A percentile compares a stretch with the other conserved stretches of the same genome.
Conservation (phyloP, 2,329 filamentous ascomycete species). For the Volutella citrinella region DNA sequence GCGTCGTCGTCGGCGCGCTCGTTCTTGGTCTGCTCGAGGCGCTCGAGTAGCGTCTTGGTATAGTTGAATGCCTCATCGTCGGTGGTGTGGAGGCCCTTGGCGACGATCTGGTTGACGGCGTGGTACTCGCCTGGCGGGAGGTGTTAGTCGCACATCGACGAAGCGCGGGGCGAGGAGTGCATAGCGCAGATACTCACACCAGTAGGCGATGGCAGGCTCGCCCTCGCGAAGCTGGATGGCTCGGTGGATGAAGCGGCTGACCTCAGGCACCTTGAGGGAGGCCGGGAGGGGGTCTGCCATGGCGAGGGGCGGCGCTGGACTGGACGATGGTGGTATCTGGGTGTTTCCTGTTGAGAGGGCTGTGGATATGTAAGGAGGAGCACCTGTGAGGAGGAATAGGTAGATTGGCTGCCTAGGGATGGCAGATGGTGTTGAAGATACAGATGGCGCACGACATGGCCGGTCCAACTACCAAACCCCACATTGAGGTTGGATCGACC, state of each 20-base stretch:
- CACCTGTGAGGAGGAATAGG: no score
- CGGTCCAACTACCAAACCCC: no score
- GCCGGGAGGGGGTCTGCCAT: conserved; percentile 61
- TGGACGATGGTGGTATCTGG: no score
- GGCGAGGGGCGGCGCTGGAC: conserved; percentile 18
- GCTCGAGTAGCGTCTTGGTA: conserved; percentile 84
- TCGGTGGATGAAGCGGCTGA: conserved; percentile 79
- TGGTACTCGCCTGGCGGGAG: conserved; percentile 86
- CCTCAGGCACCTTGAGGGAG: conserved; percentile 71
- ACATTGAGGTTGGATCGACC: no score
- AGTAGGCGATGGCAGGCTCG: conserved; percentile 90
- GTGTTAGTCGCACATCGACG: no score
- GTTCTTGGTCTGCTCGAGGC: conserved; percentile 63
- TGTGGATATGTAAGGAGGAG: no score
- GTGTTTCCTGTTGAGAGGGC: no score
- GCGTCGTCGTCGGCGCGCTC: conserved; percentile 77
- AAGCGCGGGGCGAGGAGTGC: no score
- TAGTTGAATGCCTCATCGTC: conserved; percentile 78
- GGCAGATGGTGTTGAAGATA: no score
- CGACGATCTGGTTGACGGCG: conserved; percentile 88
- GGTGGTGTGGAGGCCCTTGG: conserved; percentile 71
- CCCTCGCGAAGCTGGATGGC: conserved; percentile 79
- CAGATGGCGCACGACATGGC: no score
- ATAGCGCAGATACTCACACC: conserved; percentile 71
- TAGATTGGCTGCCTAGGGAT: no score